These are phyloP conservation scores for Puccinellia tenuiflora DNA, from an alignment of 176 grass and related monocot genomes.

Conservation along the genomic window DNA sequence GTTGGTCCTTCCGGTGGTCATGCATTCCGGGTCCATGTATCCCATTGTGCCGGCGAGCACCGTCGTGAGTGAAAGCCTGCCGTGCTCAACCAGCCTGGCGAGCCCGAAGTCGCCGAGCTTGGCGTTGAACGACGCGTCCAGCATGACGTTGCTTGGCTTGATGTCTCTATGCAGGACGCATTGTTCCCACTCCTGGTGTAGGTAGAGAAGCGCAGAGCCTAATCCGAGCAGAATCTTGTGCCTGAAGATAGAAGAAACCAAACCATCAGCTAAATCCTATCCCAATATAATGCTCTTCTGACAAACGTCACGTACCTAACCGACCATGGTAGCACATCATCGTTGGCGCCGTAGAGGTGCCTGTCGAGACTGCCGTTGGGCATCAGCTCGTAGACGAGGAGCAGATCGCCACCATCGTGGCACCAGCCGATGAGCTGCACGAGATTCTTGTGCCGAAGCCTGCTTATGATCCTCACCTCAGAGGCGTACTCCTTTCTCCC, in stretches of 20 bases:
- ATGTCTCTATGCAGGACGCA: slow-evolving; percentile 24
- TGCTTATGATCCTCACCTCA: slow-evolving; percentile 49
- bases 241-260: neutral
- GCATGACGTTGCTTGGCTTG: slow-evolving; percentile 43
- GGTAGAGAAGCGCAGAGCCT: neutral
- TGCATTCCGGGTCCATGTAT: slow-evolving; percentile 27
- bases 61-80: neutral
- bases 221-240: slow-evolving; percentile 10
- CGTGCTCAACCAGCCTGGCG: slow-evolving; percentile 1
- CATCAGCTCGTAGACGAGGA: slow-evolving; percentile 42
- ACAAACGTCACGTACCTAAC: neutral
- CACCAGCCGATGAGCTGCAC: slow-evolving; percentile 44
- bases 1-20: neutral
- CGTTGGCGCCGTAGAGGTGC: neutral
- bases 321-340: slow-evolving; percentile 12
- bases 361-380: slow-evolving; percentile 51
- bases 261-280: neutral
- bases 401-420: slow-evolving; percentile 12
- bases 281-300: neutral
- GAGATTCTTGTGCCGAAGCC: slow-evolving; percentile 35
- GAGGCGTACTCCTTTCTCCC: slow-evolving; percentile 51
- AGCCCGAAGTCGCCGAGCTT: slow-evolving; percentile 38
- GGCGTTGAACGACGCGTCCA: neutral
- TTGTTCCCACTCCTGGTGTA: slow-evolving; percentile 26
- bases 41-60: slow-evolving; percentile 16